Conservation (phyloP, 2,329 filamentous ascomycete species). For the Boeremia exigua region DNA sequence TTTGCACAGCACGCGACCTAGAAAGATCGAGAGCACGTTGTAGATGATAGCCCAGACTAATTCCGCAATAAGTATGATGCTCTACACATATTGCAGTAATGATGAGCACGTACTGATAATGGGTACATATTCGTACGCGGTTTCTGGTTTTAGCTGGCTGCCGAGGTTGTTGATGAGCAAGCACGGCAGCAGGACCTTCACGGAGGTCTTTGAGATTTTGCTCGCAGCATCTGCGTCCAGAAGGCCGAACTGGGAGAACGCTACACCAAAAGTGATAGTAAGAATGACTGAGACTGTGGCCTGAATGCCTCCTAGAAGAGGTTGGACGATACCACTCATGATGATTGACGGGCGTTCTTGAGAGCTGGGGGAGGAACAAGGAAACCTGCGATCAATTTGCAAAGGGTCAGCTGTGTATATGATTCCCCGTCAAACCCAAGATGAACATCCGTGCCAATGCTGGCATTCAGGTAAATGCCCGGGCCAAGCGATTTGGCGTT, state of each 20-base stretch:
- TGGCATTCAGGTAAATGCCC: constrained; percentile 8
- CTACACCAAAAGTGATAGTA: constrained; percentile 60
- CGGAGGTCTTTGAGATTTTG: constrained; percentile 60
- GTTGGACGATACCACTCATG: constrained; percentile 23
- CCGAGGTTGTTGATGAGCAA: constrained; percentile 62
- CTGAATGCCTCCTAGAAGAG: constrained; percentile 61
- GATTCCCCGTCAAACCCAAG: background rate
- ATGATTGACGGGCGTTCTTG: background rate
- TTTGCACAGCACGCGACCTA: constrained; percentile 54
- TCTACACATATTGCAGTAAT: background rate
- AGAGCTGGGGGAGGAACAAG: background rate
- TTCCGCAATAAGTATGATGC: constrained; percentile 16
- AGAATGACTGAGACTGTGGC: constrained; percentile 62
- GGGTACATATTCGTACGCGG: constrained; percentile 56
- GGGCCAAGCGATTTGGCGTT: constrained; percentile 18
- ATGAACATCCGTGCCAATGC: constrained; percentile 11
- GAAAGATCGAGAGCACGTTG: constrained; percentile 55
- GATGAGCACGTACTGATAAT: constrained; percentile 50
- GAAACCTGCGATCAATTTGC: background rate
- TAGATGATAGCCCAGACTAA: constrained; percentile 60
- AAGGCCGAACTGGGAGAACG: constrained; percentile 58
- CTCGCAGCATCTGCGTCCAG: constrained; percentile 57
- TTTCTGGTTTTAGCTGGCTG: constrained; percentile 56
- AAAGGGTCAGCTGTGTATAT: background rate
- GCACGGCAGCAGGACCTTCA: constrained; percentile 61